Percentiles rank a stretch among this genome's conserved stretches.
Evolutionary conservation across 257 asterid genomes (phyloP).

Genomic region (Jaltomata sinuosa): DNA sequence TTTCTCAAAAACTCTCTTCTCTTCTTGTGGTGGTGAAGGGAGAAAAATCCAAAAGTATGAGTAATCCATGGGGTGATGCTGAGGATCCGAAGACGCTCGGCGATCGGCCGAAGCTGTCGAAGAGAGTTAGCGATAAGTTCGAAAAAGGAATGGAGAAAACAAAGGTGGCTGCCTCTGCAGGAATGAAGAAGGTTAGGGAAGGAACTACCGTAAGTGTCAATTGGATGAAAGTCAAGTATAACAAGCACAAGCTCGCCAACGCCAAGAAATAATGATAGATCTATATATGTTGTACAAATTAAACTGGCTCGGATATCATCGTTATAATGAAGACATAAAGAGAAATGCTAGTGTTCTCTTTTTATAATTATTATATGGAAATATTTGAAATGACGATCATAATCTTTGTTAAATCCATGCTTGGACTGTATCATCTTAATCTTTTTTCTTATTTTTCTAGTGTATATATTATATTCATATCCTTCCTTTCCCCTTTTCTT

Average conservation of each 20-base stretch:
- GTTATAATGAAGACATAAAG: background rate
- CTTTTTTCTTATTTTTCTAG: background rate
- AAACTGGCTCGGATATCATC: background rate
- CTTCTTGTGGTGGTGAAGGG: background rate
- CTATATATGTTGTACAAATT: too few relatives aligned
- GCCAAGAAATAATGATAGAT: background rate
- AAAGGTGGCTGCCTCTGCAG: conserved; percentile 35
- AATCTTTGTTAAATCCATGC: background rate
- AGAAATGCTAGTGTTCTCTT: background rate
- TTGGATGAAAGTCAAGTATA: conserved; percentile 49
- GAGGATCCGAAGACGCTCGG: conserved; percentile 13
- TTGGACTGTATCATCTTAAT: background rate
- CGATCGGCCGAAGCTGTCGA: conserved; percentile 16
- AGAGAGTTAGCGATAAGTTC: conserved; percentile 24
- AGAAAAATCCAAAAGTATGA: background rate
- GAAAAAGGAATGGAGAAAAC: conserved; percentile 39
- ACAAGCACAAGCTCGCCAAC: conserved; percentile 26
- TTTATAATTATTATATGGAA: background rate
- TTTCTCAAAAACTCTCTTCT: background rate
- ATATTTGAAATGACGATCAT: background rate
- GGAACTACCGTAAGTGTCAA: conserved; percentile 30
- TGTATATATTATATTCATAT: background rate
- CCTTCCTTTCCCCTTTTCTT: background rate
- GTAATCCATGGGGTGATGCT: conserved; percentile 15
- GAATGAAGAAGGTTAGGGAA: conserved; percentile 36